phyloP scores from a whole-genome alignment of 1,139 yeast species.

The Blastobotrys arbuscula region DNA sequence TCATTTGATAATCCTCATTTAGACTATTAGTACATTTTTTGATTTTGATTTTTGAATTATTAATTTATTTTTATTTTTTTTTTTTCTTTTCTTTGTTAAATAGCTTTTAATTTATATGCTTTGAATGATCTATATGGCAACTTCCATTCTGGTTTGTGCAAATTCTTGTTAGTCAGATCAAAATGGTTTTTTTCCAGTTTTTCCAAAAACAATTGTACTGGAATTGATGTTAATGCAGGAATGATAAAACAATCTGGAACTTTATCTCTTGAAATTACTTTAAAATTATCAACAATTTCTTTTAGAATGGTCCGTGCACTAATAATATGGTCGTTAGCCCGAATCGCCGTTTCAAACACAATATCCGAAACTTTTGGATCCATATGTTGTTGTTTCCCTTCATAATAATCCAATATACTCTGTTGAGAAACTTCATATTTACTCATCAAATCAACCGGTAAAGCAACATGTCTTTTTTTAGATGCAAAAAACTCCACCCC shows the following conservation, averaged over 20 bases:
- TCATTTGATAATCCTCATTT: slow-evolving; percentile 17
- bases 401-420: slow-evolving; percentile 32
- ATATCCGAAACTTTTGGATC: slow-evolving; percentile 49
- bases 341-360: slow-evolving; percentile 63
- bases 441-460: slow-evolving; percentile 62
- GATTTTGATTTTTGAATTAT: not conserved
- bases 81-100: not conserved
- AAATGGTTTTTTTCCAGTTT: slow-evolving; percentile 59
- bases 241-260: slow-evolving; percentile 63
- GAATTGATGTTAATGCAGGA: slow-evolving; percentile 61
- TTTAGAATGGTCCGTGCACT: slow-evolving; percentile 55
- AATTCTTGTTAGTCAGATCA: slow-evolving; percentile 48
- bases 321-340: slow-evolving; percentile 75
- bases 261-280: slow-evolving; percentile 16
- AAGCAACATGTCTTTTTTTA: slow-evolving; percentile 41
- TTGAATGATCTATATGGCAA: slow-evolving; percentile 62
- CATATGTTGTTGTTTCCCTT: slow-evolving; percentile 6
- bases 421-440: slow-evolving; percentile 59
- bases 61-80: not conserved
- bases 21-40: not conserved
- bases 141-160: slow-evolving; percentile 61
- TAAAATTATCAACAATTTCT: slow-evolving; percentile 35
- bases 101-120: slow-evolving; percentile 38
- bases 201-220: slow-evolving; percentile 57
- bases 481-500: slow-evolving; percentile 57